Evolutionary conservation across 768 basidiomycete genomes (phyloP).

Genomic region (Serendipita sp.): DNA sequence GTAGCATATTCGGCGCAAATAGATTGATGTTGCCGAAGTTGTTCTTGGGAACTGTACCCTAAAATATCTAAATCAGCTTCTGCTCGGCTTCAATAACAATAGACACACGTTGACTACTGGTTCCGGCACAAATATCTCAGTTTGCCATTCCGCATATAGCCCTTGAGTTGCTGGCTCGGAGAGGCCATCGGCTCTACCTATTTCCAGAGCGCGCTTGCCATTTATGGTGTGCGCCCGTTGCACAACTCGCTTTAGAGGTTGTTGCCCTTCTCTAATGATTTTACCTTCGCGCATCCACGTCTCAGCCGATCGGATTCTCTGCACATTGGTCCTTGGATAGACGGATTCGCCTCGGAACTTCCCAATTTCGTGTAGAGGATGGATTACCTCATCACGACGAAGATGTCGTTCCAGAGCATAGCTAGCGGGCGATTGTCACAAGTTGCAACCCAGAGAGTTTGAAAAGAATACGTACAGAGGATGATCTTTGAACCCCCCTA

Average conservation of each 20-base stretch:
- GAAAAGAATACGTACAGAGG: constrained; percentile 38
- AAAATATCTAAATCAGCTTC: not conserved
- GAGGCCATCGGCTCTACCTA: constrained; percentile 29
- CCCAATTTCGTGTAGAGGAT: constrained; percentile 67
- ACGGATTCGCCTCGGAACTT: constrained; percentile 89
- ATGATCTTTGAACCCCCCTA: constrained; percentile 90
- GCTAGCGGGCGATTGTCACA: constrained; percentile 22
- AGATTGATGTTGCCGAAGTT: constrained; percentile 94
- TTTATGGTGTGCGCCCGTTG: constrained; percentile 66
- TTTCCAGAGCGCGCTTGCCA: constrained; percentile 54
- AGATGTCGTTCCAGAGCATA: constrained; percentile 79
- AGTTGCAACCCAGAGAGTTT: too few relatives aligned
- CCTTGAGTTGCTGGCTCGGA: constrained; percentile 61
- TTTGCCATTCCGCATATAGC: constrained; percentile 71
- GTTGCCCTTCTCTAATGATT: constrained; percentile 48
- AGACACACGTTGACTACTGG: constrained; percentile 67
- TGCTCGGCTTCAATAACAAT: not conserved
- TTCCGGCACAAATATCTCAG: constrained; percentile 58
- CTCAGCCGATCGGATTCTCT: constrained; percentile 79
- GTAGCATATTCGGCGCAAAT: constrained; percentile 90
- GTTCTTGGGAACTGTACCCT: constrained; percentile 92
- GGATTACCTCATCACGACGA: constrained; percentile 70
- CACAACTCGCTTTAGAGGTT: constrained; percentile 84
- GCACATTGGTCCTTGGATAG: constrained; percentile 66
- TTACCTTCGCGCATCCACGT: constrained; percentile 89